phyloP scores from a whole-genome alignment of 2,329 filamentous ascomycete species.

The Aurifilum marmelostoma region DNA sequence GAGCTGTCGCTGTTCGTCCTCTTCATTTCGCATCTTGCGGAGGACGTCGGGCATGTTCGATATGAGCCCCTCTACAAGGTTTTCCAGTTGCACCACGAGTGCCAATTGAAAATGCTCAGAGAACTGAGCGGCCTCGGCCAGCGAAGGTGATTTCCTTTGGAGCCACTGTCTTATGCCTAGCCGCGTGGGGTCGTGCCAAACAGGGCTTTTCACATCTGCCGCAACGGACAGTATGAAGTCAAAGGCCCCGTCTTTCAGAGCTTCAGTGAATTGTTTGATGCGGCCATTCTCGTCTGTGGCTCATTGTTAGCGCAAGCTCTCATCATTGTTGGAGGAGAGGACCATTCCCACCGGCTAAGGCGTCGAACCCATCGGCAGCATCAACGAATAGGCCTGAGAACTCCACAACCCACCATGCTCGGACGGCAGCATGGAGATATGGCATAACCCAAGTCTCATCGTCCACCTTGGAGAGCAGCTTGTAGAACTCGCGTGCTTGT shows the following conservation, averaged over 20 bases:
- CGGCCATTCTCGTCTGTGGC: constrained; percentile 67
- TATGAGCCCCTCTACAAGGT: constrained; percentile 89
- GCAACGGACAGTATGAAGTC: constrained; percentile 88
- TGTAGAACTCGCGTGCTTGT: constrained; percentile 72
- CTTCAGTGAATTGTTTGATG: constrained; percentile 73
- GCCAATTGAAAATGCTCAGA: constrained; percentile 72
- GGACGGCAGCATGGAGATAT: constrained; percentile 77
- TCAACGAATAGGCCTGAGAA: constrained; percentile 91
- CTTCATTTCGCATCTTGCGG: constrained; percentile 80
- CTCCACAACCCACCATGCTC: constrained; percentile 87
- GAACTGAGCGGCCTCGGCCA: constrained; percentile 67
- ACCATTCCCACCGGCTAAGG: constrained; percentile 41
- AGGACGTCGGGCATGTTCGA: constrained; percentile 93
- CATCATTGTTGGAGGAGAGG: constrained; percentile 30
- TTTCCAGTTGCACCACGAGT: constrained; percentile 80
- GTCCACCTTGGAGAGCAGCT: constrained; percentile 68
- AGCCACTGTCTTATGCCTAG: constrained; percentile 81
- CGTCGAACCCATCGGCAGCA: constrained; percentile 56
- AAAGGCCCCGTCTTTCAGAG: constrained; percentile 85
- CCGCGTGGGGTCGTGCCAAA: constrained; percentile 88
- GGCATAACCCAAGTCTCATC: constrained; percentile 72
- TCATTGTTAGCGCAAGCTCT: not conserved
- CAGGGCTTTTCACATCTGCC: constrained; percentile 75
- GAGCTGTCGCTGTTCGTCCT: constrained; percentile 81
- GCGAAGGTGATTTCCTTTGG: constrained; percentile 74